These are phyloP conservation scores for Colletotrichum sp. DNA, from an alignment of 2,329 filamentous ascomycete species.

Conservation along the genomic window DNA sequence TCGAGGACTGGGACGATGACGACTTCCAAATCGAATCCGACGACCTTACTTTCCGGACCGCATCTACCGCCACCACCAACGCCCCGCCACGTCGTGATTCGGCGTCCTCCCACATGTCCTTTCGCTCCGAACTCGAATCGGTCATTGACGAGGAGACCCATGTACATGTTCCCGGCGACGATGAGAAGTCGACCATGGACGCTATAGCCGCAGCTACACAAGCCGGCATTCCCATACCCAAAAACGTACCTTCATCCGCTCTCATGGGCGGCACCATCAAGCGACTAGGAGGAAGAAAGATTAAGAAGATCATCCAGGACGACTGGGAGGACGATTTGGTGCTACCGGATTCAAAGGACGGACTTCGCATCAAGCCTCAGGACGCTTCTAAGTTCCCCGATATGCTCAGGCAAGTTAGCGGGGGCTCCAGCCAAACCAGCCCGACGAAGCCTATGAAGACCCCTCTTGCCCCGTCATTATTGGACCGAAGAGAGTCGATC, in stretches of 20 bases:
- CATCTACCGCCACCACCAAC: conserved; percentile 47
- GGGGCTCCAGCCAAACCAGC: conserved; percentile 56
- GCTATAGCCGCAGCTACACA: conserved; percentile 87
- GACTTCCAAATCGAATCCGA: conserved; percentile 75
- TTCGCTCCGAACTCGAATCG: conserved; percentile 82
- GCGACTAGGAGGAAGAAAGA: conserved; percentile 77
- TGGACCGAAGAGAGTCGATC: conserved; percentile 33
- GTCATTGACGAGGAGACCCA: conserved; percentile 83
- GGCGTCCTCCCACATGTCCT: conserved; percentile 80
- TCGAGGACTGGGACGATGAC: conserved; percentile 84
- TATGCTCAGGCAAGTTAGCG: conserved; percentile 70
- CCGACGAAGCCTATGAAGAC: conserved; percentile 48
- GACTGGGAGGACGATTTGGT: conserved; percentile 85
- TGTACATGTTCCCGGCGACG: conserved; percentile 81
- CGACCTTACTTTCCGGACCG: conserved; percentile 64
- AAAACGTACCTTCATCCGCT: conserved; percentile 86
- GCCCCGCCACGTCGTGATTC: conserved; percentile 71
- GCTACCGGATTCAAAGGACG: conserved; percentile 63
- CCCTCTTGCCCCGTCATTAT: conserved; percentile 30
- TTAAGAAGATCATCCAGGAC: conserved; percentile 75
- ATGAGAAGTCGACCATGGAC: conserved; percentile 82
- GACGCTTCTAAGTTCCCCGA: conserved; percentile 70
- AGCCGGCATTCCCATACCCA: conserved; percentile 89
- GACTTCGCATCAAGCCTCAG: conserved; percentile 69
- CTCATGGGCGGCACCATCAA: conserved; percentile 93